Percentiles rank a stretch among this genome's conserved stretches.
Evolutionary conservation across 805 yeast genomes (phyloP).

Genomic region (Hanseniaspora lindneri): DNA sequence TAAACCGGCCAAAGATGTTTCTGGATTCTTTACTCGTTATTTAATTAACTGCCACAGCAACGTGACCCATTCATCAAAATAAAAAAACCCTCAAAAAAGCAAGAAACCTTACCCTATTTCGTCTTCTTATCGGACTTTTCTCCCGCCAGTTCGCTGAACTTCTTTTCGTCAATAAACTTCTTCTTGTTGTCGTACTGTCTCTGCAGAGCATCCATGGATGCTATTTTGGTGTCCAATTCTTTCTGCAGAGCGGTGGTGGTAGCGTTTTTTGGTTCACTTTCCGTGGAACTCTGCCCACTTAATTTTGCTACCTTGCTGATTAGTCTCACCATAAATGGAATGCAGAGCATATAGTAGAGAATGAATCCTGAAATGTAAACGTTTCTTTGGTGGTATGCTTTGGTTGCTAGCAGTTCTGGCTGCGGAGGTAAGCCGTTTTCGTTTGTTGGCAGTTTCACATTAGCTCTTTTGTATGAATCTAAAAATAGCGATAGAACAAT

Average conservation of each 20-base stretch:
- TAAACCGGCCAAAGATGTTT: too few species aligned
- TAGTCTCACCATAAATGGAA: constrained; percentile 42
- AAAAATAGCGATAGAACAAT: constrained; percentile 40
- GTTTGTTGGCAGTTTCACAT: constrained; percentile 25
- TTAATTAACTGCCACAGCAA: too few species aligned
- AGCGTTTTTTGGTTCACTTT: too few species aligned
- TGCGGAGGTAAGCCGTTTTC: constrained; percentile 22
- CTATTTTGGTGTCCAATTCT: constrained; percentile 27
- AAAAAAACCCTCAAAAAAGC: too few species aligned
- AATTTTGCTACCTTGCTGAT: constrained; percentile 39
- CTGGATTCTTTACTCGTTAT: too few species aligned
- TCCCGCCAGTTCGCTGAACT: constrained; percentile 32
- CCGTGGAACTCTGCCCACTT: too few species aligned
- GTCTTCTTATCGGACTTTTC: constrained; percentile 2
- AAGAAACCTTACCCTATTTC: too few species aligned
- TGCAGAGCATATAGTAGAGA: constrained; percentile 42
- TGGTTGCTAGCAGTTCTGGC: constrained; percentile 44
- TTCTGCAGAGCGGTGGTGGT: constrained; percentile 30
- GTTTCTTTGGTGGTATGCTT: constrained; percentile 54
- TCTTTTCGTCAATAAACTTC: constrained; percentile 34
- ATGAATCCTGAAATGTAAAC: constrained; percentile 53
- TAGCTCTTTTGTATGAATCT: constrained; percentile 42
- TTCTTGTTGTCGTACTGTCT: constrained; percentile 38
- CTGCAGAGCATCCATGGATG: constrained; percentile 37
- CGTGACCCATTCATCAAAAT: too few species aligned